These are phyloP conservation scores for Microbotryum intermedium DNA, from an alignment of 1,284 basidiomycete species.

Conservation along the genomic window DNA sequence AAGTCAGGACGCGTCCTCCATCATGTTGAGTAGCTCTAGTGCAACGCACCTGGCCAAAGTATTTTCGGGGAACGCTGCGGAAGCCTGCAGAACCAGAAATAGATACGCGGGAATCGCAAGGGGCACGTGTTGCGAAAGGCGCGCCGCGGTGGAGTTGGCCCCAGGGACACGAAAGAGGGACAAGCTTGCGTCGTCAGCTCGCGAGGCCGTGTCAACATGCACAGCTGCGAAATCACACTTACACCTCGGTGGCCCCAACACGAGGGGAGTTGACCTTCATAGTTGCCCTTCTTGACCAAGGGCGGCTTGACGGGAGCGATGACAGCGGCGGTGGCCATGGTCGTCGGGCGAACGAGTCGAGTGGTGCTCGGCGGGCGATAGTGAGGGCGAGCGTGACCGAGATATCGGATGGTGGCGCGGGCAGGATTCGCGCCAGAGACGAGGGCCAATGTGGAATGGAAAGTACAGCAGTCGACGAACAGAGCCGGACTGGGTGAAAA, in stretches of 20 bases:
- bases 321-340: too few relatives aligned
- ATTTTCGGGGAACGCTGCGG: slow-evolving; percentile 56
- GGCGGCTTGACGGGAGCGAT: too few relatives aligned
- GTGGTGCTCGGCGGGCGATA: too few relatives aligned
- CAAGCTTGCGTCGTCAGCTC: neutral
- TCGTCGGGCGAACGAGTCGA: too few relatives aligned
- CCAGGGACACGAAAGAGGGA: neutral
- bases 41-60: slow-evolving; percentile 7
- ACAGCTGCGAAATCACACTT: slow-evolving; percentile 38
- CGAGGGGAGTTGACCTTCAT: slow-evolving; percentile 44
- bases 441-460: too few relatives aligned
- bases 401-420: too few relatives aligned
- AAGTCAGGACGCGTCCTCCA: slow-evolving; percentile 38
- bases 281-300: slow-evolving; percentile 10
- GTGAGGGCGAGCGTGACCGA: too few relatives aligned
- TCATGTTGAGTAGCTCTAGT: neutral
- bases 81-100: slow-evolving; percentile 51
- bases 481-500: too few relatives aligned
- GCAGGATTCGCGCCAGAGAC: too few relatives aligned
- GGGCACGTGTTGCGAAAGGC: neutral
- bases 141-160: neutral
- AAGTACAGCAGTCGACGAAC: too few relatives aligned
- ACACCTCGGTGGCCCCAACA: slow-evolving; percentile 95
- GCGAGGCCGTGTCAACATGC: neutral
- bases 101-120: slow-evolving; percentile 7